Conservation (phyloP, 192 early-diverging fungal species). For the Rhizophagus prolifer region DNA sequence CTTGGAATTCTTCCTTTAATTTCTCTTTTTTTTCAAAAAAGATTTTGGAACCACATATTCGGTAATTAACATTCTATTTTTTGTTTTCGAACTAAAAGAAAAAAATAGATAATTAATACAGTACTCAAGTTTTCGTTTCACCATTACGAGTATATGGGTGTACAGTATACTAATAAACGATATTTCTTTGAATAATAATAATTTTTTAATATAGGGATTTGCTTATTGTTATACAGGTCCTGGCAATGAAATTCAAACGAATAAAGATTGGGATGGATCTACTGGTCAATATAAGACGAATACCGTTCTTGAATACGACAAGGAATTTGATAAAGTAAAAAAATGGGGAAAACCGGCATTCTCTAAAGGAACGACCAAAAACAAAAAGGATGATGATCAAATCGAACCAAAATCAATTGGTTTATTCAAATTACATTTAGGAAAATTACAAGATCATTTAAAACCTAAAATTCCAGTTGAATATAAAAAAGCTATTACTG, state of each 20-base stretch:
- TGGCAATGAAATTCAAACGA: background rate
- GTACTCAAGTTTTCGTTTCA: too few relatives aligned
- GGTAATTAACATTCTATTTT: too few relatives aligned
- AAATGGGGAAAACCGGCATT: background rate
- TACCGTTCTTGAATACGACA: background rate
- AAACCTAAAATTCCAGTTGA: slow-evolving; percentile 1
- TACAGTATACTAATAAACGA: too few relatives aligned
- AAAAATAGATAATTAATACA: too few relatives aligned
- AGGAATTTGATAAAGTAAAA: background rate
- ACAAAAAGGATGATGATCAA: background rate
- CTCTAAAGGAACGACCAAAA: background rate
- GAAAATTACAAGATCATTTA: background rate
- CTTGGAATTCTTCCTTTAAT: too few relatives aligned
- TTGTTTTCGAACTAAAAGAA: too few relatives aligned
- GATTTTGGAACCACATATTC: too few relatives aligned
- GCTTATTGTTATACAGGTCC: background rate
- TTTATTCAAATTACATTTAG: slow-evolving; percentile 10
- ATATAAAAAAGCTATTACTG: slow-evolving; percentile 2
- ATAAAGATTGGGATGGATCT: background rate
- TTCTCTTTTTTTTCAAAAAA: too few relatives aligned
- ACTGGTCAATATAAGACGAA: background rate
- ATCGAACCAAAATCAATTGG: background rate
- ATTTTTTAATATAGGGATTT: background rate
- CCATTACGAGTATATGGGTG: too few relatives aligned
- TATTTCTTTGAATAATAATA: too few relatives aligned